Base-by-base conservation (phyloP, 805 yeast genomes). In the Pichia rugopelliculosa region DNA sequence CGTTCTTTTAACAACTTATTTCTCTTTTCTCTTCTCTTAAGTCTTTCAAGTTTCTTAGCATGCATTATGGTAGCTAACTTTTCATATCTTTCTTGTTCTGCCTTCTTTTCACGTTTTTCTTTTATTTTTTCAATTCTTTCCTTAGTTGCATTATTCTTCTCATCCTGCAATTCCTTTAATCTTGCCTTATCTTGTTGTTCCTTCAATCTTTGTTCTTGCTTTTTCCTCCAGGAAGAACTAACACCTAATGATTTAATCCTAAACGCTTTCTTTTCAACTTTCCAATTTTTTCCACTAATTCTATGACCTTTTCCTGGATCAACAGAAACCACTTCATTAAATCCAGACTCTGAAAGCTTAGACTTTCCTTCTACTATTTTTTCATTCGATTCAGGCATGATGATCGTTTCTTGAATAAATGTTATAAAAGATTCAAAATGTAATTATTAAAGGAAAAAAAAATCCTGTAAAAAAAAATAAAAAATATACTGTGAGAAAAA, bases 1-100 rank as follows among this genome's bases (percentile, higher is more conserved):
- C 97, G 96, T 62, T 90, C 98, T 64, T 83, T 88, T 64, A 90
- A 80, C 59, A 89, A 72, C 70, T 91, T 91, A 71, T 90, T 91
- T 70, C 98, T 82, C 84, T 91, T 91, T 64, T 91, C 99, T 62
- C 84, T 82, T 72, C 84, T 82, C 70, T 85, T 82, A 69, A 91
- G 64, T 68, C 99, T 79, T 54, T 89, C 98, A 37, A 89, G 86
- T 72, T 80, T 85, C 81, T 89, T 90, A 39, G 84, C 84, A 62
- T 88, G 91, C 96, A 91, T 87, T 67, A 84, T 87, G 48, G 78
- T 75, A 12, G 96, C 93, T 62, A 91, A 64, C 60, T 73, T 73
- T 59, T 85, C 95, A 61, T 82, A 87, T 58, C 99, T 78, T 64
- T 91, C 97, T 66, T 79, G 80, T 66, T 91, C 99, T 49, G 77